Base-by-base conservation (phyloP, 78 protist genomes). In the Protostelium mycophagum region DNA sequence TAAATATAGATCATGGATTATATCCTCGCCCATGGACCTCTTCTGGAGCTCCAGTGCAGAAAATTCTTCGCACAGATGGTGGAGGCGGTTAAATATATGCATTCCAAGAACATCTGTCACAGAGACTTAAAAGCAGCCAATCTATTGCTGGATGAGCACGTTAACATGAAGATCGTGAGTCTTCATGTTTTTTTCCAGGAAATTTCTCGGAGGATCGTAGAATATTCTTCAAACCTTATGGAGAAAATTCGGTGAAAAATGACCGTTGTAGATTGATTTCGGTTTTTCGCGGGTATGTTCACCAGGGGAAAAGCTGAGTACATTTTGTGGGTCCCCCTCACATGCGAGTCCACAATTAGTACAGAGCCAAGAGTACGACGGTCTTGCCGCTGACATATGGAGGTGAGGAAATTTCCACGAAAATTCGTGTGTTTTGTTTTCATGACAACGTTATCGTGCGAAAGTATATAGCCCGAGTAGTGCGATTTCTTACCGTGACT, bases 381-480 rank as follows among this genome's bases (percentile, higher is more conserved):
- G 98, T 28, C 98, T 96, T 0, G 90, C 91, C n/a, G 96, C 96
- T 0, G 99, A 98, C 85, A 85, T 97, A 37, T 98, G 99, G 99
- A 89, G 73, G 73, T 51, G 16, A n/a, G n/a, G n/a, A n/a, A n/a
- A n/a, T n/a, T n/a, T n/a, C n/a, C n/a, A n/a, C n/a, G n/a, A n/a
- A n/a, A n/a, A n/a, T n/a, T n/a, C n/a, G n/a, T n/a, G n/a, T n/a
- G n/a, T n/a, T n/a, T n/a, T n/a, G n/a, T n/a, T n/a, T n/a, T n/a
- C n/a, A n/a, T n/a, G n/a, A n/a, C n/a, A n/a, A n/a, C n/a, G n/a
- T n/a, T n/a, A n/a, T n/a, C n/a, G n/a, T n/a, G n/a, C n/a, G n/a
- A n/a, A n/a, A n/a, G n/a, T n/a, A n/a, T n/a, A n/a, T n/a, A n/a
- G n/a, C n/a, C n/a, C n/a, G n/a, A n/a, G n/a, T n/a, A n/a, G n/a